Evolutionary conservation across 169 alveolate genomes (phyloP), one percentile per base, ranked within the genome.

Genomic region (Pseudocohnilembus persalinus): DNA sequence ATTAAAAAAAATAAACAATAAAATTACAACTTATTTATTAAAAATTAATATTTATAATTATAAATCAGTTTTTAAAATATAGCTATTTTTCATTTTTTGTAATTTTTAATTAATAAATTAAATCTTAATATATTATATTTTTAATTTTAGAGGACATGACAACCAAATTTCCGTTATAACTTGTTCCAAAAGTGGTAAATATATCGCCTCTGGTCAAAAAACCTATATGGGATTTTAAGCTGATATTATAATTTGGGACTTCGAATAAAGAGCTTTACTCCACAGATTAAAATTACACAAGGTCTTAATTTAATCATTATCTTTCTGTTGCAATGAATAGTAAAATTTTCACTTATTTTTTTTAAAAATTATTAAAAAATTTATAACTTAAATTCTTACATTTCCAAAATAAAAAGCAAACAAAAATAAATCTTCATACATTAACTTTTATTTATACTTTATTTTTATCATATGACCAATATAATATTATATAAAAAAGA

Each of bases 221-320:
- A 97, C 98, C 73, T 96, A 91, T 88, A 94, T 94, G 96, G 98
- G 98, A 74, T 97, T 97, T 92, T 90, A 94, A 74, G 98, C 98
- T 29, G 97, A 97, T 85, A 92, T 95, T 65, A 96, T 97, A 63
- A 93, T 97, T 77, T 97, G 98, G 98, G 98, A 96, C 91, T 96
- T 97, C 88, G 93, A 92, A 31, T 79, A 88, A 30, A 83, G 91
- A 33, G 73, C 82, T 35, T 89, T 92, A 82, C 83, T 94, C 6
- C 94, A 94, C 49, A 87, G 97, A 78, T 92, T 95, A 74, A 93
- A 96, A 90, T 87, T 96, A 75, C 98, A 95, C 89, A 96, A 96
- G 88, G 84, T 93, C 81, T 81, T 85, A 63, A 84, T 90, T 72
- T 65, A 83, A 79, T 76, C 91, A 27, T 88, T 94, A 27, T 84